Evolutionary conservation across 176 grass and related monocot species (phyloP), one percentile per base, ranked within the genome.

Genomic region (Ampelocalamus luodianensis): DNA sequence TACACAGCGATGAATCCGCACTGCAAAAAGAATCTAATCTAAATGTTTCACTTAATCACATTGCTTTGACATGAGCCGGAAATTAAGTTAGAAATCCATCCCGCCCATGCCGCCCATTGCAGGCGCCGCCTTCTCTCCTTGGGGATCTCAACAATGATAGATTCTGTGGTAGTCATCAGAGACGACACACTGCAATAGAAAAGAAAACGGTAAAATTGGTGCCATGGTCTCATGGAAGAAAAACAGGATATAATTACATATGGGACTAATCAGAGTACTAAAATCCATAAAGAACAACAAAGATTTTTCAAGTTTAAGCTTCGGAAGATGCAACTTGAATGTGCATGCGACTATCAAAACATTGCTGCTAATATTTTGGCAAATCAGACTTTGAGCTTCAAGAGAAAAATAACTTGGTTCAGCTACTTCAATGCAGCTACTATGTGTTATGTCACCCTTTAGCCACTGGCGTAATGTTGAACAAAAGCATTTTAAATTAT

Each of bases 151-250:
- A 93, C 90, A 1, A 97, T 84, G 67, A 88, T 70, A 46, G 90
- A 88, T 85, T 97, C 89, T 12, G 90, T 91, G 27, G 90, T 93
- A 55, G 90, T 92, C 89, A 98, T 74, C 72, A 98, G 51, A 43
- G 94, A 88, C 8, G 96, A 98, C 17, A 95, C 87, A 74, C 91
- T 98, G 83, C 76, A 88, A 87, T 46, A 66, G 5, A 58, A 8
- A 71, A 65, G 0, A 45, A 23, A 59, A 46, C 44, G n/a, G 8
- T 13, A 40, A 5, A 58, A 62, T 1, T 7, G 17, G 22, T 74
- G 75, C 74, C 62, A 89, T 18, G 7, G 24, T 26, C 24, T 15
- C 14, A 10, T 59, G 39, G 7, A 59, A 24, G 12, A 46, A 74
- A 23, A 68, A 38, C 6, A 54, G 5, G 39, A 55, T n/a, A 26